Conservation (phyloP, 306 rosid species). For the Trifolium subterraneum region DNA sequence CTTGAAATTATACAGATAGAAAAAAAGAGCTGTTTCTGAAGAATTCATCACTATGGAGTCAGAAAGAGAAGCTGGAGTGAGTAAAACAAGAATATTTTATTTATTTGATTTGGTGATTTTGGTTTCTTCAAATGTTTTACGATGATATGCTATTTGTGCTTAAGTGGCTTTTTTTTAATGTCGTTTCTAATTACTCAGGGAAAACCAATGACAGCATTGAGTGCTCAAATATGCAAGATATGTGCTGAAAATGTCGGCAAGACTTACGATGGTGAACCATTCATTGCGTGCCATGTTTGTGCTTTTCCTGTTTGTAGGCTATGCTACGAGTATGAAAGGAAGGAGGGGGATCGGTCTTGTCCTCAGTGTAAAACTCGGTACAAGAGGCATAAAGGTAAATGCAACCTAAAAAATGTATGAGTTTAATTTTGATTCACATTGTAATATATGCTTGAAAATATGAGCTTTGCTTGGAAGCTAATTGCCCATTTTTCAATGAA, state of each 20-base stretch:
- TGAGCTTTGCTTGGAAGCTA: not conserved
- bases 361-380: slow-evolving; percentile 97
- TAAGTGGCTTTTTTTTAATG: slow-evolving; percentile 4
- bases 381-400: slow-evolving; percentile 85
- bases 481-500: not conserved
- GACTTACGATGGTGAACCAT: slow-evolving; percentile 75
- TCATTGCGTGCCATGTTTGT: slow-evolving; percentile 78
- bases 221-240: slow-evolving; percentile 79
- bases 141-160: slow-evolving; percentile 9
- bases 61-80: slow-evolving; percentile 80
- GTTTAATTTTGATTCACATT: not conserved
- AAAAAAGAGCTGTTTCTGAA: slow-evolving; percentile 28
- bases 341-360: slow-evolving; percentile 91
- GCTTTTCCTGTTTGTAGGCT: slow-evolving; percentile 92
- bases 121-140: slow-evolving; percentile 27
- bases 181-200: slow-evolving; percentile 48
- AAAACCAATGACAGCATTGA: slow-evolving; percentile 61
- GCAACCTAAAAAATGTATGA: not conserved
- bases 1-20: slow-evolving; percentile 31
- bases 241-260: slow-evolving; percentile 89
- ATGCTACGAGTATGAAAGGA: slow-evolving; percentile 97
- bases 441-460: not conserved
- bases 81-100: slow-evolving; percentile 19
- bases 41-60: slow-evolving; percentile 65
- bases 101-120: slow-evolving; percentile 31